Evolutionary conservation across 2,329 filamentous ascomycete genomes (phyloP).

Genomic region (Ophiostoma quercus): DNA sequence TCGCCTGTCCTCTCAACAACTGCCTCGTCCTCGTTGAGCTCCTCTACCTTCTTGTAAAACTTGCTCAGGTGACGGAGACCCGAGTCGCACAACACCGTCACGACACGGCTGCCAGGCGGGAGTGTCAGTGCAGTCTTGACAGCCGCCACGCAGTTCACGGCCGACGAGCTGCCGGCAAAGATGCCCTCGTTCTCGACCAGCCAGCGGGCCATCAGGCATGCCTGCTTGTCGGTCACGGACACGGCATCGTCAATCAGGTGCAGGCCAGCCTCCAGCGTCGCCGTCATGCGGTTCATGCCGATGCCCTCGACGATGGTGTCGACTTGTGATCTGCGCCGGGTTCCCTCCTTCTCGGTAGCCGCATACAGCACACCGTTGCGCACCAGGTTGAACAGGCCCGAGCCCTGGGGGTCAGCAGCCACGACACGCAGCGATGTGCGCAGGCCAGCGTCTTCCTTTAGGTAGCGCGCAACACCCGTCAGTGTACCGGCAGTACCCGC

Average conservation of each 20-base stretch:
- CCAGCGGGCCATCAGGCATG: slow-evolving; percentile 90
- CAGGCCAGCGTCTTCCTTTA: slow-evolving; percentile 65
- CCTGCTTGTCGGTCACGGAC: slow-evolving; percentile 81
- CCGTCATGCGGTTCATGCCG: slow-evolving; percentile 89
- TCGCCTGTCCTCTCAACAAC: slow-evolving; percentile 10
- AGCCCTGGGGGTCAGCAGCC: slow-evolving; percentile 89
- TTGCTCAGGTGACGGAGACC: slow-evolving; percentile 78
- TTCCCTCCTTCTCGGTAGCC: slow-evolving; percentile 81
- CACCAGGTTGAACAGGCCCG: slow-evolving; percentile 86
- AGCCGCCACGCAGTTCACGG: slow-evolving; percentile 90
- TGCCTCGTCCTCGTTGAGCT: slow-evolving; percentile 47
- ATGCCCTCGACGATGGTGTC: slow-evolving; percentile 96
- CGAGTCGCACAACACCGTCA: slow-evolving; percentile 82
- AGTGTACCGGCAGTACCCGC: slow-evolving; percentile 94
- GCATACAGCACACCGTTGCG: slow-evolving; percentile 96
- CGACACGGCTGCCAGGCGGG: slow-evolving; percentile 58
- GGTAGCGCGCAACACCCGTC: slow-evolving; percentile 73
- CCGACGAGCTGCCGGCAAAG: slow-evolving; percentile 88
- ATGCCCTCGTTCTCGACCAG: slow-evolving; percentile 92
- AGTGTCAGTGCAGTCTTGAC: slow-evolving; percentile 62
- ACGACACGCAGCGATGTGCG: slow-evolving; percentile 59
- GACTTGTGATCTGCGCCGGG: slow-evolving; percentile 80
- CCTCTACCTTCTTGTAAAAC: slow-evolving; percentile 71
- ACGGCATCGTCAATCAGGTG: slow-evolving; percentile 88
- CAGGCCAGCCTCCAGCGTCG: slow-evolving; percentile 83